phyloP scores from a whole-genome alignment of 805 yeast genomes.

The Wickerhamiella dianesei region DNA sequence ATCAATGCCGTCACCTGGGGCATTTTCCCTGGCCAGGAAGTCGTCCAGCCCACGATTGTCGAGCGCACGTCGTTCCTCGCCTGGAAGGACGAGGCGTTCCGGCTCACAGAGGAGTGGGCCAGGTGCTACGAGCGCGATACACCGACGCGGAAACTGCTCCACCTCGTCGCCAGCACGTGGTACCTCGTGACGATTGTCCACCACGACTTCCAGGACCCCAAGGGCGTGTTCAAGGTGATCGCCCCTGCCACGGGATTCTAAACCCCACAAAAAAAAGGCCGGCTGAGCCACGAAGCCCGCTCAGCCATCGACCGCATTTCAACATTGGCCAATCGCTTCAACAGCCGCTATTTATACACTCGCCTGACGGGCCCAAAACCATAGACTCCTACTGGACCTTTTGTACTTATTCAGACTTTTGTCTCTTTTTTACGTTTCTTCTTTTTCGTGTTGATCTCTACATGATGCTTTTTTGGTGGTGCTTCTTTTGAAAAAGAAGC shows the following conservation, averaged over 20 bases:
- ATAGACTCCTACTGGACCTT: no score
- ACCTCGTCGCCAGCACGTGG: conserved; percentile 41
- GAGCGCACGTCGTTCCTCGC: conserved; percentile 86
- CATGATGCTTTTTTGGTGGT: no score
- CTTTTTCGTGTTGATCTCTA: no score
- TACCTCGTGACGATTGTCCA: conserved; percentile 80
- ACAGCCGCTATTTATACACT: not conserved
- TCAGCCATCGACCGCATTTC: no score
- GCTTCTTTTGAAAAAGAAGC: no score
- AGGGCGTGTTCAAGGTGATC: conserved; percentile 19
- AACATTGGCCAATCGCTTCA: not conserved
- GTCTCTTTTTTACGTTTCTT: not conserved
- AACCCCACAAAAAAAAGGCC: not conserved
- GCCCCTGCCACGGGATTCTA: conserved; percentile 2
- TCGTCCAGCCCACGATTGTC: conserved; percentile 90
- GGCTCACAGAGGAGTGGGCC: conserved; percentile 71
- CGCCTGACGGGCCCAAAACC: no score
- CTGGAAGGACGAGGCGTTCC: conserved; percentile 92
- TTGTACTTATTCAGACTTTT: no score
- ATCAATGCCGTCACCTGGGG: conserved; percentile 99
- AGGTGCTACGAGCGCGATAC: conserved; percentile 22
- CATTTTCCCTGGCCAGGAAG: conserved; percentile 89
- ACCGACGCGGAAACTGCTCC: conserved; percentile 31
- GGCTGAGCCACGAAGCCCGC: no score
- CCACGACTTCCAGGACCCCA: conserved; percentile 45